A percentile compares a stretch with the other conserved stretches of the same genome.
Conservation (phyloP, 176 grass and related monocot species). For the Oryza glaberrima region DNA sequence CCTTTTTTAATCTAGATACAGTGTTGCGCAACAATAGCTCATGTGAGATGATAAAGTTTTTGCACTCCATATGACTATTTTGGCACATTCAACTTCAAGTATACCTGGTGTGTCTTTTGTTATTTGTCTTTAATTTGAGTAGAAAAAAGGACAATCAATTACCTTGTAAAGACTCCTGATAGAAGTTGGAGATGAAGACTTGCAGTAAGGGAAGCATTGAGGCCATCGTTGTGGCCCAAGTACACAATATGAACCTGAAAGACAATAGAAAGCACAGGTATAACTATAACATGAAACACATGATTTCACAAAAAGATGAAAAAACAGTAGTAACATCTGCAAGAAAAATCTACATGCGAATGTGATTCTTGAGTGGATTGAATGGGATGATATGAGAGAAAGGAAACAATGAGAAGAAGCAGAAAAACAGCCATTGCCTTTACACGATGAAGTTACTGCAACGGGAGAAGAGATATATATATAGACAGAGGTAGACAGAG, state of each 20-base stretch:
- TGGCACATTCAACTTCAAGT: not conserved
- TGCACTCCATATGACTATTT: not conserved
- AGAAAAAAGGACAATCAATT: slow-evolving; percentile 35
- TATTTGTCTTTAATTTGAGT: not conserved
- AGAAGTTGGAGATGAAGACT: slow-evolving; percentile 72
- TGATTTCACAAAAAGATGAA: slow-evolving; percentile 42
- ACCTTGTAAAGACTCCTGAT: slow-evolving; percentile 78
- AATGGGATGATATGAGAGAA: slow-evolving; percentile 56
- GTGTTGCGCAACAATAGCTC: not conserved
- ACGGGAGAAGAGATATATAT: slow-evolving; percentile 39
- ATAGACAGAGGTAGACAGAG: slow-evolving; percentile 41
- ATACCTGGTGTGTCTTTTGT: slow-evolving; percentile 5
- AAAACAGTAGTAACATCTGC: slow-evolving; percentile 21
- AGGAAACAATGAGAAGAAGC: slow-evolving; percentile 59
- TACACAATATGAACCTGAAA: slow-evolving; percentile 96
- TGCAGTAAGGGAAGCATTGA: slow-evolving; percentile 69
- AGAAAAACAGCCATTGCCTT: slow-evolving; percentile 75
- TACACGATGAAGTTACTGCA: slow-evolving; percentile 45
- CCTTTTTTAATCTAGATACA: not conserved
- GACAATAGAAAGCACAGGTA: slow-evolving; percentile 33
- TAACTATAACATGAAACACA: slow-evolving; percentile 32
- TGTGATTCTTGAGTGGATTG: slow-evolving; percentile 41
- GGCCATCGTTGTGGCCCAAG: slow-evolving; percentile 69
- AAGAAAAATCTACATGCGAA: slow-evolving; percentile 46
- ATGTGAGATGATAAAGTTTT: not conserved